Conservation (phyloP, 495 filamentous ascomycete genomes). For the Lophium mytilinum region DNA sequence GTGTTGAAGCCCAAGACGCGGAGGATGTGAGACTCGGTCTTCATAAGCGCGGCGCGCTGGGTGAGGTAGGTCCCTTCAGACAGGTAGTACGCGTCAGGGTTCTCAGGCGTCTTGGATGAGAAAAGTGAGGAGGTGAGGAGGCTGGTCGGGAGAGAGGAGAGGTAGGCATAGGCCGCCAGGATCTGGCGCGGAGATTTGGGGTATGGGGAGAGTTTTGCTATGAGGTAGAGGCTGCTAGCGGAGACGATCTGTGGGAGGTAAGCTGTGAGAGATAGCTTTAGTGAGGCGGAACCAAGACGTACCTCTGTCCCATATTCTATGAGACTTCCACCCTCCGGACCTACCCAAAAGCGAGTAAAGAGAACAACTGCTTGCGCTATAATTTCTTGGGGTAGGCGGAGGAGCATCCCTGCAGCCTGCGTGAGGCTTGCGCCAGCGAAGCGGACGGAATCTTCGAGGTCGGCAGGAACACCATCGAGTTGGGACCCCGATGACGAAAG, state of each 20-base stretch:
- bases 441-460: constrained; percentile 66
- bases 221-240: constrained; percentile 72
- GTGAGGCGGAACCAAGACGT: not conserved
- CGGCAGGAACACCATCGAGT: constrained; percentile 62
- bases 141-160: constrained; percentile 59
- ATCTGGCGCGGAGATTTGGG: constrained; percentile 71
- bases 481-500: constrained; percentile 60
- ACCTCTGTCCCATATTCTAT: constrained; percentile 50
- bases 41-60: constrained; percentile 53
- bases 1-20: constrained; percentile 71
- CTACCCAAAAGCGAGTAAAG: constrained; percentile 79
- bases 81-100: constrained; percentile 59
- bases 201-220: constrained; percentile 72
- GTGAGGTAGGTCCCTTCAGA: constrained; percentile 62
- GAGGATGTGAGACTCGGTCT: constrained; percentile 66
- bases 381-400: constrained; percentile 79
- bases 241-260: constrained; percentile 56
- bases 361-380: constrained; percentile 85
- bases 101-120: constrained; percentile 22
- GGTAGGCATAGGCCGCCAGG: constrained; percentile 75
- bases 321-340: constrained; percentile 55
- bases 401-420: constrained; percentile 77
- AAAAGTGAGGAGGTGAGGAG: constrained; percentile 37
- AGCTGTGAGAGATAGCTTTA: not conserved
- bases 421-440: constrained; percentile 67